Evolutionary conservation across 106 monocot species (phyloP).

Genomic region (Amphibolis antarctica): DNA sequence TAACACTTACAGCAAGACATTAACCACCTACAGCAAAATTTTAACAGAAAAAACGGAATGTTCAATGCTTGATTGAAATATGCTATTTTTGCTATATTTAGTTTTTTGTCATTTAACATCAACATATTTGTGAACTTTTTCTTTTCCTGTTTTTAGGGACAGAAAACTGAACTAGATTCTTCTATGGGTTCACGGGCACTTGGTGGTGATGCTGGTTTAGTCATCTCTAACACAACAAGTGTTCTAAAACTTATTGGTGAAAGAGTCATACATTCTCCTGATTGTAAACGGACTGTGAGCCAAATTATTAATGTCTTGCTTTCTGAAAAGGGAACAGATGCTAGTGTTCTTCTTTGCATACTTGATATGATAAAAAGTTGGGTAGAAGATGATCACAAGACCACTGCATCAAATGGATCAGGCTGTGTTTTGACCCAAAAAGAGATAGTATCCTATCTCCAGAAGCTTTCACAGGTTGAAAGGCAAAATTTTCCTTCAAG

Average conservation of each 20-base stretch:
- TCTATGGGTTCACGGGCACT: constrained; percentile 43
- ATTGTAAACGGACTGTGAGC: constrained; percentile 55
- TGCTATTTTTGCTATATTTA: too few relatives aligned
- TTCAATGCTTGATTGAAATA: too few relatives aligned
- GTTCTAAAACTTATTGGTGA: constrained; percentile 78
- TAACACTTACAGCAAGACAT: too few relatives aligned
- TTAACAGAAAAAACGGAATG: too few relatives aligned
- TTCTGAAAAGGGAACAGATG: constrained; percentile 82
- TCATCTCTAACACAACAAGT: constrained; percentile 74
- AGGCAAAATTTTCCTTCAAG: constrained; percentile 47
- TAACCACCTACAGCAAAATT: too few relatives aligned
- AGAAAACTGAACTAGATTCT: constrained; percentile 67
- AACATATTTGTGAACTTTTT: background rate
- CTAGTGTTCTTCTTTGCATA: constrained; percentile 71
- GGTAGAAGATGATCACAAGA: constrained; percentile 64
- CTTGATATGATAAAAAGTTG: constrained; percentile 76
- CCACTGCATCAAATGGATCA: constrained; percentile 34
- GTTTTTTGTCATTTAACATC: too few relatives aligned
- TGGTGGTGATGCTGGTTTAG: constrained; percentile 37
- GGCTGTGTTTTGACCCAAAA: constrained; percentile 39
- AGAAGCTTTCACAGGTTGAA: constrained; percentile 84
- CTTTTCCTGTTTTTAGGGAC: constrained; percentile 38
- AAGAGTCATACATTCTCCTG: constrained; percentile 71
- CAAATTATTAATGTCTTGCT: constrained; percentile 71
- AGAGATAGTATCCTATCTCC: constrained; percentile 84